Percentiles rank a stretch among this genome's conserved stretches.
Evolutionary conservation across 345 rosid genomes (phyloP).

Genomic region (Gynandropsis gynandra): DNA sequence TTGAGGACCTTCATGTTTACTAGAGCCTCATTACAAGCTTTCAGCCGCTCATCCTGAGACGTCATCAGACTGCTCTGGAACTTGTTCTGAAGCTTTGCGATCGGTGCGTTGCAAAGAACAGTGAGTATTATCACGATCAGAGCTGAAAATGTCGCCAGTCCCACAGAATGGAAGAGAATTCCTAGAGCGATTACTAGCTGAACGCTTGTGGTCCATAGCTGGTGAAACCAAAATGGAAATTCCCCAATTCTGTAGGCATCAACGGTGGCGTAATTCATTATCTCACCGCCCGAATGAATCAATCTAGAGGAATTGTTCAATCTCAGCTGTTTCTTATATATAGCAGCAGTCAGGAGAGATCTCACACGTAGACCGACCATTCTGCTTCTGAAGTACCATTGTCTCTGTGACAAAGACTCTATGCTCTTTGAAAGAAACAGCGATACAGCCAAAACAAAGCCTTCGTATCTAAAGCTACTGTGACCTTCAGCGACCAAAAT

Average conservation of each 20-base stretch:
- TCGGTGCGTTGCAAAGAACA: conserved; percentile 74
- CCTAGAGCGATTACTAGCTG: conserved; percentile 69
- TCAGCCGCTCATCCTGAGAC: conserved; percentile 73
- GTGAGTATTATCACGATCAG: conserved; percentile 63
- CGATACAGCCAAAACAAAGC: conserved; percentile 51
- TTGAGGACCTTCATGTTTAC: conserved; percentile 91
- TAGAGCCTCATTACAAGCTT: conserved; percentile 75
- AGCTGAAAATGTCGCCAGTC: conserved; percentile 80
- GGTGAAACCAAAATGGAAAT: conserved; percentile 93
- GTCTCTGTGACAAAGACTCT: conserved; percentile 85
- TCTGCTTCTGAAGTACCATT: conserved; percentile 86
- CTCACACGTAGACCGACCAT: conserved; percentile 67
- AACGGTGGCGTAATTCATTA: conserved; percentile 83
- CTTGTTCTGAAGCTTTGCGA: conserved; percentile 87
- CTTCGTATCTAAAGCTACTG: conserved; percentile 56
- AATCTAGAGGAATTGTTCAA: conserved; percentile 64
- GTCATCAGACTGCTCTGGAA: conserved; percentile 75
- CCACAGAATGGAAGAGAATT: conserved; percentile 75
- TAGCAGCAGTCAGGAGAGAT: conserved; percentile 72
- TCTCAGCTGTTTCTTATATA: conserved; percentile 77
- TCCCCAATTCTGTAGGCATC: conserved; percentile 95
- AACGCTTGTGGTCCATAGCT: conserved; percentile 84
- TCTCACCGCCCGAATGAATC: conserved; percentile 82
- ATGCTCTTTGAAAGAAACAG: conserved; percentile 54
- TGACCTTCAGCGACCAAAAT: conserved; percentile 86